phyloP scores from a whole-genome alignment of 257 asterid species.

The Leptodermis oblonga region DNA sequence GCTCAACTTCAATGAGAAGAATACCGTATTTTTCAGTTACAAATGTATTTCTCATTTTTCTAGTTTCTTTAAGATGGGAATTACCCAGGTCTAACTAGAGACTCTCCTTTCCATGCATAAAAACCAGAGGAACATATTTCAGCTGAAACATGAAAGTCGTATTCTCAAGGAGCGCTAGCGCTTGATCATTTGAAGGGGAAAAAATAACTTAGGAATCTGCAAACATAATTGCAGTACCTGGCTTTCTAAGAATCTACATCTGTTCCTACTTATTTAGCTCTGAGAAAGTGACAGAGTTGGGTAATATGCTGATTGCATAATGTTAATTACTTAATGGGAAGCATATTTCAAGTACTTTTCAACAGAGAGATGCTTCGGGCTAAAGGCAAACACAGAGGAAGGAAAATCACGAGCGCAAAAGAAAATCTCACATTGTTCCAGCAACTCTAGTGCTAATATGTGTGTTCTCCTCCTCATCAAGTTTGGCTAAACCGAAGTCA shows the following conservation, averaged over 20 bases:
- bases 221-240: not conserved
- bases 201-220: not conserved
- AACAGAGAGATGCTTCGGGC: too few relatives aligned
- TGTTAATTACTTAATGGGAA: not conserved
- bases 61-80: not conserved
- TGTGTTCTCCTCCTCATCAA: constrained; percentile 54
- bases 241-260: too few relatives aligned
- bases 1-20: not conserved
- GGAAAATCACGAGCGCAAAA: not conserved
- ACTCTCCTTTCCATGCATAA: too few relatives aligned
- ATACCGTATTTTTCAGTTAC: not conserved
- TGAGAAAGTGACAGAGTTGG: not conserved
- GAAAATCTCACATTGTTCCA: constrained; percentile 55
- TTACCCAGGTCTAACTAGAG: not conserved
- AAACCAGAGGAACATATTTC: too few relatives aligned
- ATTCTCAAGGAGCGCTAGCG: not conserved
- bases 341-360: too few relatives aligned
- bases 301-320: not conserved
- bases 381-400: too few relatives aligned
- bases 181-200: not conserved
- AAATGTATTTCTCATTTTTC: not conserved
- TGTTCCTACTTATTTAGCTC: not conserved
- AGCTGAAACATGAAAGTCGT: not conserved
- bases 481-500: constrained; percentile 73
- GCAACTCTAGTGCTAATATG: constrained; percentile 67